A percentile compares a stretch with the other conserved stretches of the same genome.
These are phyloP conservation scores for Fraxinus anomala DNA, from an alignment of 257 asterid genomes.

Conservation along the genomic window DNA sequence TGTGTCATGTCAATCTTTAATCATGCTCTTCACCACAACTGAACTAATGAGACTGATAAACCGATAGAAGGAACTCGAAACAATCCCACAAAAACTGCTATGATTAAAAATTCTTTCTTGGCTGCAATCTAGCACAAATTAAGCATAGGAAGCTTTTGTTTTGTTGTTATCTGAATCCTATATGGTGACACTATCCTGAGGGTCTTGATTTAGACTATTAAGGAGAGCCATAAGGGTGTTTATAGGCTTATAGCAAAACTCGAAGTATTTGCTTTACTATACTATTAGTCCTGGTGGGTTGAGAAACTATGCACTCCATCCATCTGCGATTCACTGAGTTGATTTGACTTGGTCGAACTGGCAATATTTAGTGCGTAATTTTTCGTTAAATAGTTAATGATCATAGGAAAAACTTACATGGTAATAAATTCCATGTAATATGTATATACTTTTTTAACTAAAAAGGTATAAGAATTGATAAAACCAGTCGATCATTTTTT, in stretches of 20 bases:
- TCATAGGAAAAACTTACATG: not conserved
- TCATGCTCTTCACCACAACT: not conserved
- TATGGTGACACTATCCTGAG: not conserved
- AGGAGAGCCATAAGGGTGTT: not conserved
- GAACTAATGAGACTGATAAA: not conserved
- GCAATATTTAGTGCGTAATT: not conserved
- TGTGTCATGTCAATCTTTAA: not conserved
- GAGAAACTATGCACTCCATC: not conserved
- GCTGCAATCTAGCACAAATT: not conserved
- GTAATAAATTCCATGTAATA: not conserved
- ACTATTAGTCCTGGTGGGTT: not conserved
- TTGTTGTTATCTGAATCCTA: not conserved
- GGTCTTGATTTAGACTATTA: not conserved
- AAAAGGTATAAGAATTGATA: not conserved
- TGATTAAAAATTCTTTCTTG: not conserved
- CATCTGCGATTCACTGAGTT: not conserved
- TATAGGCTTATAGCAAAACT: not conserved
- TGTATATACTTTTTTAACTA: not conserved
- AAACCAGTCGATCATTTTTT: not conserved
- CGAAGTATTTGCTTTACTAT: not conserved
- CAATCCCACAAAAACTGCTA: not conserved
- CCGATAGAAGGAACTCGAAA: not conserved
- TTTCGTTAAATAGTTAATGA: not conserved
- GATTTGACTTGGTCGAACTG: not conserved
- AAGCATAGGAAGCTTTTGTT: not conserved